These are phyloP conservation scores for Dactylella cylindrospora DNA, from an alignment of 2,329 filamentous ascomycete species.

Conservation along the genomic window DNA sequence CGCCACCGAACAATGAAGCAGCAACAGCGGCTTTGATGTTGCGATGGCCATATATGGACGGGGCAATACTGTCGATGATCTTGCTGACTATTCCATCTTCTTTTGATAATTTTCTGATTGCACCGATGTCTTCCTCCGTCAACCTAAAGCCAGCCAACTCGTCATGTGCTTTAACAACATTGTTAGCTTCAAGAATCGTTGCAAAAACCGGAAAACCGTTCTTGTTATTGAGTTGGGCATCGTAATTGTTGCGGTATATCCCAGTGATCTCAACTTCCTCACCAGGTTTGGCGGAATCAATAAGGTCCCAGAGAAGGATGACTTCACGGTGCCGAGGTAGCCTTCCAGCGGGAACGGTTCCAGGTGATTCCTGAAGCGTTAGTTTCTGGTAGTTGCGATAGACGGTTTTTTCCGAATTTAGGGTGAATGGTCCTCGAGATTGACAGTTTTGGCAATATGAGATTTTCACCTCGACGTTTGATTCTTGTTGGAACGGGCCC, in stretches of 20 bases:
- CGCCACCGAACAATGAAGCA: slow-evolving; percentile 89
- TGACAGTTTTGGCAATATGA: slow-evolving; percentile 96
- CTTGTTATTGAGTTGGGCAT: slow-evolving; percentile 95
- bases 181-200: slow-evolving; percentile 95
- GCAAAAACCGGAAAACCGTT: slow-evolving; percentile 99
- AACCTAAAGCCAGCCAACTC: slow-evolving; percentile 94
- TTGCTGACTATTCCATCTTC: slow-evolving; percentile 88
- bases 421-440: slow-evolving; percentile 86
- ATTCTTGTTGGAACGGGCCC: slow-evolving; percentile 96
- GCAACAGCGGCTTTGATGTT: slow-evolving; percentile 98
- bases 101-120: slow-evolving; percentile 82
- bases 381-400: slow-evolving; percentile 99
- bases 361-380: slow-evolving; percentile 93
- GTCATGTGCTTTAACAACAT: slow-evolving; percentile 94
- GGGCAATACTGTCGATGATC: slow-evolving; percentile 87
- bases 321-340: slow-evolving; percentile 91
- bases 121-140: slow-evolving; percentile 89
- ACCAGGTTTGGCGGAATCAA: slow-evolving; percentile 93
- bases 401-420: slow-evolving; percentile 96
- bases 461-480: slow-evolving; percentile 92
- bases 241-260: slow-evolving; percentile 97
- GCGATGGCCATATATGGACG: slow-evolving; percentile 93
- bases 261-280: slow-evolving; percentile 97
- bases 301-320: slow-evolving; percentile 93
- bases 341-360: slow-evolving; percentile 92